These are phyloP conservation scores for Myriosclerotinia duriaeana DNA, from an alignment of 2,329 filamentous ascomycete species.

Conservation along the genomic window DNA sequence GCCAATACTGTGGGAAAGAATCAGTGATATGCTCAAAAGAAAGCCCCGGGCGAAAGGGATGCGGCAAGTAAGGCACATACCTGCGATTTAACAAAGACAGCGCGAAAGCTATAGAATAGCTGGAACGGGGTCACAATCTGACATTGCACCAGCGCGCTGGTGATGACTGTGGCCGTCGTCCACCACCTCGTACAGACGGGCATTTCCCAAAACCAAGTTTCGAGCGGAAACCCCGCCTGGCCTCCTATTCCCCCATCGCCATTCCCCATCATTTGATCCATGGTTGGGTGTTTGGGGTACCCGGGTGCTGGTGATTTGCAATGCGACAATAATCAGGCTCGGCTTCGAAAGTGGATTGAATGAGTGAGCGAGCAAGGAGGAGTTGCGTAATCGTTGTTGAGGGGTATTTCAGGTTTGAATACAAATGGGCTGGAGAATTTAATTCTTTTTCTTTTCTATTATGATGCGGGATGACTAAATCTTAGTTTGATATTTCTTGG, in stretches of 20 bases:
- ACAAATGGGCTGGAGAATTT: too few species aligned
- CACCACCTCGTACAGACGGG: conserved; percentile 94
- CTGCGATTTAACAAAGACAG: conserved; percentile 89
- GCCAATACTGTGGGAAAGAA: conserved; percentile 72
- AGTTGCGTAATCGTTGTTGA: background rate
- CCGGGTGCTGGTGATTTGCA: background rate
- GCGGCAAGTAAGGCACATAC: conserved; percentile 50
- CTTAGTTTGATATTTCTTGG: background rate
- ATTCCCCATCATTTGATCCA: conserved; percentile 42
- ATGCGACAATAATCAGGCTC: conserved; percentile 6
- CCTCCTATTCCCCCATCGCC: conserved; percentile 45
- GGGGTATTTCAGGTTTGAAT: background rate
- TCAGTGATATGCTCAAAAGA: background rate
- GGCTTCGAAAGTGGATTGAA: background rate
- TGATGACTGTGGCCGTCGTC: conserved; percentile 88
- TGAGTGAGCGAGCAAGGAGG: background rate
- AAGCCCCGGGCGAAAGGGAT: conserved; percentile 13
- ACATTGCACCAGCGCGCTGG: conserved; percentile 88
- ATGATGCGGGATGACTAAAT: background rate
- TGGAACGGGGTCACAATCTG: conserved; percentile 90
- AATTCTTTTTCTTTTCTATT: background rate
- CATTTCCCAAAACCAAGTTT: conserved; percentile 99
- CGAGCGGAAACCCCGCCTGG: conserved; percentile 71
- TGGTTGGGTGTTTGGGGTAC: conserved; percentile 22
- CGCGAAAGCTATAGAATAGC: conserved; percentile 92